Evolutionary conservation across 192 early-diverging fungal species (phyloP), one percentile per base, ranked within the genome.

Genomic region (Coemansia brasiliensis): DNA sequence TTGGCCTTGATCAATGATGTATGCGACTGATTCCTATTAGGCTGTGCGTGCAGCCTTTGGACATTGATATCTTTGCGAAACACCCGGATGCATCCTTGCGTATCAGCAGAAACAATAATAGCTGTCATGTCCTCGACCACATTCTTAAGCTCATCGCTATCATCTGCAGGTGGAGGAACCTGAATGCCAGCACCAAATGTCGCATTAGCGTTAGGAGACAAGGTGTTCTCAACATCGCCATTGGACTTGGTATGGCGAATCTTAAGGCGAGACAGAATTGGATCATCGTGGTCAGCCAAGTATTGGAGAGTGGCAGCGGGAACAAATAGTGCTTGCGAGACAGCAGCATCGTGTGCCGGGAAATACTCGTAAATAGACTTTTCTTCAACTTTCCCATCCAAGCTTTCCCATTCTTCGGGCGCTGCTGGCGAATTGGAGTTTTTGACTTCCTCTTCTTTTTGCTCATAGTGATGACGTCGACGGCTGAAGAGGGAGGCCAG

Each of bases 71-170:
- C 88, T 27, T 82, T 80, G 50, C 87, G 75, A 72, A 84, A 90
- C 12, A 90, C 84, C 26, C 84, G 79, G 52, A 90, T 87, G 46
- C 59, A 59, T 32, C 87, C 88, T 45, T 67, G 61, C 12, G 80
- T 76, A 55, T 87, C 88, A 10, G 86, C 79, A 7, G 85, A 82
- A 22, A 87, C 74, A 35, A 90, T 88, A 6, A 90, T 88, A 11
- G 73, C 65, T 5, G 73, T 66, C 55, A 61, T 65, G 41, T 69
- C 68, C 40, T 83, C 61, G 50, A 74, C 66, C 20, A 40, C 29
- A 43, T 49, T 50, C 21, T 20, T 12, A 9, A 51, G 46, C n/a
- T 51, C 62, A 18, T 61, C 59, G 20, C 20, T 20, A 56, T 20
- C 15, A 35, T 35, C 16, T n/a, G 10, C 18, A 9, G 40, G 52